Percentiles rank a stretch among this genome's conserved stretches.
Conservation (phyloP, 768 basidiomycete genomes). For the Lepiota brunneoincarnata region DNA sequence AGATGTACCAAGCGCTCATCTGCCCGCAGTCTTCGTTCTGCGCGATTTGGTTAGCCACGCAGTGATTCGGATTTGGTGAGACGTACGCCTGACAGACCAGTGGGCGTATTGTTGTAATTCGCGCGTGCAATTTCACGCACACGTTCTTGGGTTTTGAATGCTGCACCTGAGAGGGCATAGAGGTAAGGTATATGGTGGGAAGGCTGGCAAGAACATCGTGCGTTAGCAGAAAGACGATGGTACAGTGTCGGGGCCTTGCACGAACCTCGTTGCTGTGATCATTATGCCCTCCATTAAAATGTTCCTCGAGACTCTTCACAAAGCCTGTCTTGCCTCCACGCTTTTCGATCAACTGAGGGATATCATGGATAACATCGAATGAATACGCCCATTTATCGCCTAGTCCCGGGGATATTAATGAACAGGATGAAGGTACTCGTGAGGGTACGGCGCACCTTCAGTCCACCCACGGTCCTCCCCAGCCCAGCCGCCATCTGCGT, state of each 20-base stretch:
- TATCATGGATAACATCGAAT: constrained; percentile 73
- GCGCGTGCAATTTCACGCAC: constrained; percentile 60
- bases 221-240: background rate
- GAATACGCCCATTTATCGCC: constrained; percentile 67
- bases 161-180: constrained; percentile 69
- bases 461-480: constrained; percentile 77
- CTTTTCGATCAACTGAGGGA: constrained; percentile 55
- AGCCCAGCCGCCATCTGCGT: constrained; percentile 67
- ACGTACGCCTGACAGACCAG: constrained; percentile 70
- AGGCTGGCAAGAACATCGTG: constrained; percentile 43
- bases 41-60: background rate
- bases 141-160: constrained; percentile 69
- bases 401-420: constrained; percentile 11
- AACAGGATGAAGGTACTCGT: background rate
- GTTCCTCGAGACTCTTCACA: constrained; percentile 61
- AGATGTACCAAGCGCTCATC: constrained; percentile 88
- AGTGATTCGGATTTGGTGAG: background rate
- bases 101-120: constrained; percentile 67
- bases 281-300: constrained; percentile 64
- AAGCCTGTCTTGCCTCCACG: constrained; percentile 68
- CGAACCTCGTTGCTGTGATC: constrained; percentile 78
- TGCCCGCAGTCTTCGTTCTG: constrained; percentile 89
- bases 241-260: background rate
- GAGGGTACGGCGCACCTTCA: constrained; percentile 47
- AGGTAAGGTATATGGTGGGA: constrained; percentile 87